Evolutionary conservation across 805 yeast species (phyloP), one percentile per base, ranked within the genome.

Genomic region (Yamadazyma olivae): DNA sequence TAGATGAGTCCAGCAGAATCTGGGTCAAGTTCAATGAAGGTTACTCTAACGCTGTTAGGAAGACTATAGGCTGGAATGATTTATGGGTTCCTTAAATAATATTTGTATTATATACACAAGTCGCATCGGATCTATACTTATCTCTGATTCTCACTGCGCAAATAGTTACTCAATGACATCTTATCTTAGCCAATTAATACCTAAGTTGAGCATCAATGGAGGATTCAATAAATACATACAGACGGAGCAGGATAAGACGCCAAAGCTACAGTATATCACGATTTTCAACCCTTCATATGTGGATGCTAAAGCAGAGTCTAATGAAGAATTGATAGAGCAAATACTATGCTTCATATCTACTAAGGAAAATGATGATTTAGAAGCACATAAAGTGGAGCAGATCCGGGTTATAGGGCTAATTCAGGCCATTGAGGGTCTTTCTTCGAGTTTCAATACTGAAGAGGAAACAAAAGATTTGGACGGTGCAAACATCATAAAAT

Each of bases 11-110:
- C 16, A 40, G 57, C 6, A 49, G 71, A 33, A 67, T 67, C 22
- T 89, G 96, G 96, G 85, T 89, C n/a, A 87, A 83, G 52, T 88
- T 81, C 53, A 84, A 83, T 44, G 96, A 89, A 59, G 97, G 97
- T 0, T 89, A 83, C 51, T 84, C 95, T 4, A 83, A 87, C 56
- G 97, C 97, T 0, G 97, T 89, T 2, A 64, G 95, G 22, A 87
- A 86, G 50, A 84, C 81, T 36, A 77, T 89, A 17, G 75, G 81
- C 15, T 90, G 96, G 96, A 56, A 63, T 6, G 81, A 75, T 36
- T 57, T 89, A 17, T 85, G 86, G 81, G 15, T 34, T 17, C 17
- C 31, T 8, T 27, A 27, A 13, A 7, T 20, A 20, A 10, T 20
- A n/a, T n/a, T n/a, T n/a, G n/a, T n/a, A n/a, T n/a, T n/a, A n/a